Evolutionary conservation across 495 filamentous ascomycete genomes (phyloP).

Genomic region (Xanthoparmelia taractica): DNA sequence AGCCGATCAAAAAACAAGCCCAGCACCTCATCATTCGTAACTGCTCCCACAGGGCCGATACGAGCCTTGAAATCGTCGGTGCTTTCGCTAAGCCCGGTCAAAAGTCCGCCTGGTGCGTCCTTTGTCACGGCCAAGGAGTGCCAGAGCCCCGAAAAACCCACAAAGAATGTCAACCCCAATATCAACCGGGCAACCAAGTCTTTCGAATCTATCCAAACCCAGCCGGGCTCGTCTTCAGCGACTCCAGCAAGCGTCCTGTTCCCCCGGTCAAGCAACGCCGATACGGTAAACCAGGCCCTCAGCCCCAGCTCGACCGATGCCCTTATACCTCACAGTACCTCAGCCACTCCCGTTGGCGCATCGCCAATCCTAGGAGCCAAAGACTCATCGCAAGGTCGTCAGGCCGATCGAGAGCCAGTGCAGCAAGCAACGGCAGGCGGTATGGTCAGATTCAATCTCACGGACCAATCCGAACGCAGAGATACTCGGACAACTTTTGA

Average conservation of each 20-base stretch:
- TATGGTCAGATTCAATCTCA: slow-evolving; percentile 39
- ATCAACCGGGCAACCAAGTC: neutral
- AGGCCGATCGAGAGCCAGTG: neutral
- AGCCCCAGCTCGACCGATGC: slow-evolving; percentile 13
- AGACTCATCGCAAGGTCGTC: neutral
- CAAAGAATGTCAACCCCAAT: neutral
- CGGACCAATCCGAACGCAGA: slow-evolving; percentile 38
- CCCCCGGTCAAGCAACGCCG: slow-evolving; percentile 4
- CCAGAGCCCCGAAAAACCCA: neutral
- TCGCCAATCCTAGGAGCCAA: neutral
- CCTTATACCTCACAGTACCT: slow-evolving; percentile 1
- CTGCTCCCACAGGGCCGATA: slow-evolving; percentile 10
- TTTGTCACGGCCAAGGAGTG: slow-evolving; percentile 18
- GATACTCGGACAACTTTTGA: slow-evolving; percentile 31
- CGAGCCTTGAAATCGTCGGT: neutral
- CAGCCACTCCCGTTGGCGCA: neutral
- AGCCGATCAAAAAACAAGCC: neutral
- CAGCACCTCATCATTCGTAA: slow-evolving; percentile 14
- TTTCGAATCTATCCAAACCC: neutral
- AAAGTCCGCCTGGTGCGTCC: slow-evolving; percentile 8
- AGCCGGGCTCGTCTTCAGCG: slow-evolving; percentile 8
- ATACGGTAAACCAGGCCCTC: neutral
- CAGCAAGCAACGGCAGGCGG: slow-evolving; percentile 17
- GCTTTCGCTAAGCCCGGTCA: neutral
- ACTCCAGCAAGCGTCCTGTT: neutral